A percentile compares a stretch with the other conserved stretches of the same genome.
phyloP scores from a whole-genome alignment of 345 rosid genomes.

The Rhizophora apiculata region DNA sequence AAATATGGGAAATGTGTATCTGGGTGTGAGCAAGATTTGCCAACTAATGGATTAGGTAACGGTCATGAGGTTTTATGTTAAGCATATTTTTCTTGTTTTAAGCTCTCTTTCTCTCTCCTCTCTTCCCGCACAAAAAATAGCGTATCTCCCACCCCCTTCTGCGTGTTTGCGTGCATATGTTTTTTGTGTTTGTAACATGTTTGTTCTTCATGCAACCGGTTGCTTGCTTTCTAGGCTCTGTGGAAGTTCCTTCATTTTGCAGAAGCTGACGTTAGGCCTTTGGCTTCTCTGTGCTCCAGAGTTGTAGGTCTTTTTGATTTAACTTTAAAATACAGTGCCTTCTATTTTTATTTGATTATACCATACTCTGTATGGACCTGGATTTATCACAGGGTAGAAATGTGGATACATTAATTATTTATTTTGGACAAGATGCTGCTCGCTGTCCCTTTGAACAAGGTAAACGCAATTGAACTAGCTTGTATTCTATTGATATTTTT shows the following conservation, averaged over 20 bases:
- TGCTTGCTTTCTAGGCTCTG: constrained; percentile 36
- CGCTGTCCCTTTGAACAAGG: constrained; percentile 93
- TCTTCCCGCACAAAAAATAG: no score
- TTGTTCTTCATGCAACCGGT: not conserved
- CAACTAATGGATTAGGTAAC: no score
- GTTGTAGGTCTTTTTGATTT: not conserved
- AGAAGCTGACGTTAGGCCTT: constrained; percentile 74
- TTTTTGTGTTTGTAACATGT: no score
- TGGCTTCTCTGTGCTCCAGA: constrained; percentile 71
- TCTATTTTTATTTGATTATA: not conserved
- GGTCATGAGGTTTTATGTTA: no score
- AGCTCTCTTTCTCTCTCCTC: no score
- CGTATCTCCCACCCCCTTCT: no score
- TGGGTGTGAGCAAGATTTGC: no score
- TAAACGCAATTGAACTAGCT: constrained; percentile 8
- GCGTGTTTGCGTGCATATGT: no score
- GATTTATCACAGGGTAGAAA: constrained; percentile 59
- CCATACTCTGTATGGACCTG: constrained; percentile 1
- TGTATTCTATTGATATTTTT: not conserved
- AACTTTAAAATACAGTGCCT: not conserved
- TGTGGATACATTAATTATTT: constrained; percentile 78
- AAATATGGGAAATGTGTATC: no score
- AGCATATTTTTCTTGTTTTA: no score
- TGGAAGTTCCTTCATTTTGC: constrained; percentile 74
- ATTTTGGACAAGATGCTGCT: constrained; percentile 94